phyloP scores from a whole-genome alignment of 108 stramenopile genomes.

The Epipyxis sp. region DNA sequence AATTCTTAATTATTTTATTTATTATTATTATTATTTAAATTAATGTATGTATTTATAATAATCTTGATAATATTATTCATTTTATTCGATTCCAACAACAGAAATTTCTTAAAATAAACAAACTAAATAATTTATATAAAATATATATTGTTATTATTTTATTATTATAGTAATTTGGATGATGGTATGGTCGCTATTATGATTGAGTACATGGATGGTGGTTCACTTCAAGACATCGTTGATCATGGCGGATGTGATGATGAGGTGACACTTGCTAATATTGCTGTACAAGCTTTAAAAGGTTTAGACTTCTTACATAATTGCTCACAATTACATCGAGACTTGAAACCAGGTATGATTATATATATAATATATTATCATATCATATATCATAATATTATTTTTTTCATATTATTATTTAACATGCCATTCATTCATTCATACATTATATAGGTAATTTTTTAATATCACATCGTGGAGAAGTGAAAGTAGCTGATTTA shows the following conservation, averaged over 20 bases:
- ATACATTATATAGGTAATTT: constrained; percentile 26
- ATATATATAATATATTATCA: too few relatives aligned
- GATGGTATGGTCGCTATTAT: constrained; percentile 49
- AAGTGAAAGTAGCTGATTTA: constrained; percentile 30
- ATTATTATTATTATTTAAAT: too few relatives aligned
- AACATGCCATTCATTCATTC: too few relatives aligned
- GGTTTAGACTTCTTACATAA: constrained; percentile 58
- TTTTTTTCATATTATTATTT: too few relatives aligned
- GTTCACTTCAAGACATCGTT: constrained; percentile 50
- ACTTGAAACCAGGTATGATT: constrained; percentile 60
- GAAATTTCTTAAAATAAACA: too few relatives aligned
- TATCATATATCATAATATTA: too few relatives aligned
- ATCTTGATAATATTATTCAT: too few relatives aligned
- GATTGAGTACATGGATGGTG: constrained; percentile 61
- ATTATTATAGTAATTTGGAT: constrained; percentile 50
- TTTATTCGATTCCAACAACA: too few relatives aligned
- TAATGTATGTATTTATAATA: too few relatives aligned
- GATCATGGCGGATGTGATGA: constrained; percentile 52
- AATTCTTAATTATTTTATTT: too few relatives aligned
- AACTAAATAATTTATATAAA: neutral
- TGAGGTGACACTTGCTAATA: constrained; percentile 48
- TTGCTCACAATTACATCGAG: constrained; percentile 58
- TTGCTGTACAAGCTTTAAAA: constrained; percentile 43
- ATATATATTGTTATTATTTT: constrained; percentile 56
- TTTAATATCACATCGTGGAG: constrained; percentile 23